Base-by-base conservation (phyloP, 139 green algal species). In the Chlamydomonas sp. region DNA sequence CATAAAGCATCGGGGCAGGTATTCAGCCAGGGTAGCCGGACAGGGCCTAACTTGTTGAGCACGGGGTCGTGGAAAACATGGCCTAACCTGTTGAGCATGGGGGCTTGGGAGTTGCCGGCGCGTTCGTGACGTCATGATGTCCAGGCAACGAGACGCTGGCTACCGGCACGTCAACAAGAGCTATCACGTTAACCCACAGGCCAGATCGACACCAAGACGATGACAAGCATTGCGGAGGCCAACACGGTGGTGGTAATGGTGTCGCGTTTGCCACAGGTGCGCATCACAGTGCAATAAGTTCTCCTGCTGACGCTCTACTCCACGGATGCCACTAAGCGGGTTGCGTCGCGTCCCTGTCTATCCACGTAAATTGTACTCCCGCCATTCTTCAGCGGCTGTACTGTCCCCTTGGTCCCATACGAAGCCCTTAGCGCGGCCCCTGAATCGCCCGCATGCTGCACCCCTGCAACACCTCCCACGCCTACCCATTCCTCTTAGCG, bases 201-300 rank as follows among this genome's bases (percentile, higher is more conserved):
- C 63, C 17, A 79, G 20, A 77, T 96, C 59, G 85, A 60, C 10
- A 64, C 31, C 5, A 69, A 71, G 1, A 57, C 80, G 5, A 88
- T 97, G 17, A 78, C 69, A 9, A 73, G 63, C 5, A 77, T 93
- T 0, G 96, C 95, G 63, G 91, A 96, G 74, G 77, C 93, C 74
- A 97, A 97, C 87, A 96, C 93, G 68, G 59, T 95, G n/a, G 89
- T 97, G 62, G 87, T 97, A 14, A 88, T 96, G 57, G 83, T 88
- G 10, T 94, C 96, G 1, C 89, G 94, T 3, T 14, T 98, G 84
- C 96, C 96, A 3, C 95, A 98, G 89, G 95, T 96, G 60, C 15
- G 66, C 66, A 49, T 49, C 31, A 49, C 31, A 49, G 31, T 49
- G 84, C 10, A 78, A 87, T 17, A 95, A 95, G 78, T 93, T 90